phyloP scores from a whole-genome alignment of 352 stramenopile genomes.

The Phytophthora europaea region DNA sequence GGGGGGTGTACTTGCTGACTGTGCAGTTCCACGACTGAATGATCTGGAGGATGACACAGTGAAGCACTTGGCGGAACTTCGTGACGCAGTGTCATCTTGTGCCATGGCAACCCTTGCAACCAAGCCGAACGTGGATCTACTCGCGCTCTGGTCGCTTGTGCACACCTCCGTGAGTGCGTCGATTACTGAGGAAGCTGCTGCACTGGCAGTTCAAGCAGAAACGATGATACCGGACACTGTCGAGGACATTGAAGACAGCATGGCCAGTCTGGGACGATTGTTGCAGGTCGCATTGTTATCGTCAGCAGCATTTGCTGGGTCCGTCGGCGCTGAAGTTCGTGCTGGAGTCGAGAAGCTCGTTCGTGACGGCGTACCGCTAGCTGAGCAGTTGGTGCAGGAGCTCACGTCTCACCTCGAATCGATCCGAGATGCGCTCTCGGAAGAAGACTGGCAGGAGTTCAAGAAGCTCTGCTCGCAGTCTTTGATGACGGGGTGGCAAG shows the following conservation, averaged over 20 bases:
- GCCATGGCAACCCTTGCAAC: neutral
- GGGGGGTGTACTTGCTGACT: neutral
- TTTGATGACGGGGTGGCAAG: neutral
- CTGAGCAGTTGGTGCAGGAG: neutral
- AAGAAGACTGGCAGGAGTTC: conserved; percentile 1
- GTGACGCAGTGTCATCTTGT: neutral
- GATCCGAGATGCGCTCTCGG: neutral
- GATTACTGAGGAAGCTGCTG: neutral
- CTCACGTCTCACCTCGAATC: neutral
- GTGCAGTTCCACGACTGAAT: neutral
- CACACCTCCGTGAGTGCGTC: neutral
- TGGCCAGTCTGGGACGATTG: neutral
- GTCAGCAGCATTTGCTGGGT: neutral
- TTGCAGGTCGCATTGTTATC: neutral
- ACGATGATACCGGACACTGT: neutral
- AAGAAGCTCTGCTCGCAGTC: neutral
- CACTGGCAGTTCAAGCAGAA: neutral
- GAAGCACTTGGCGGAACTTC: neutral
- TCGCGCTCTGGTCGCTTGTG: neutral
- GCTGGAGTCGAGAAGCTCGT: neutral
- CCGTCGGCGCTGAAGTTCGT: neutral
- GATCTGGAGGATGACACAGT: neutral
- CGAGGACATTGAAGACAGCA: neutral
- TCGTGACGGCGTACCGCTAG: neutral
- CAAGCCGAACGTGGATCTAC: neutral